phyloP scores from a whole-genome alignment of 176 grass and related monocot species.

The Secale cereale region DNA sequence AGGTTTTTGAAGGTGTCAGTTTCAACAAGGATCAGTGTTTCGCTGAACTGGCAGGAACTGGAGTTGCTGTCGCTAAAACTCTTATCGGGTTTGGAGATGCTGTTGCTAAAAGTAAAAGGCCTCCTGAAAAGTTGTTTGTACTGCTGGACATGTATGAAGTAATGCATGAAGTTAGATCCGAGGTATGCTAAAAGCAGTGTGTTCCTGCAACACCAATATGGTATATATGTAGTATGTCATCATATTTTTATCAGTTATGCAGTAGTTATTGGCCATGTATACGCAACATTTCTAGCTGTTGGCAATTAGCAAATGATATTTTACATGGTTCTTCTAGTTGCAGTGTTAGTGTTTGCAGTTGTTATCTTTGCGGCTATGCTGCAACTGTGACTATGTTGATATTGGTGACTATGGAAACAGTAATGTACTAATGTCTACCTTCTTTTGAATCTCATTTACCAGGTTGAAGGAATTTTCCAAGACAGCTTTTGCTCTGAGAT shows the following conservation, averaged over 20 bases:
- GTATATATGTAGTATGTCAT: not conserved
- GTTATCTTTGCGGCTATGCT: not conserved
- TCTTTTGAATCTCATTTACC: conserved; percentile 18
- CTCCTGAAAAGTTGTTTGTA: conserved; percentile 91
- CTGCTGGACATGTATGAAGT: conserved; percentile 98
- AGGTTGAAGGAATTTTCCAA: conserved; percentile 85
- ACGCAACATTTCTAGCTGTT: not conserved
- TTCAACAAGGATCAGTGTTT: conserved; percentile 81
- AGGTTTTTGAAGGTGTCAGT: conserved; percentile 73
- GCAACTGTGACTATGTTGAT: not conserved
- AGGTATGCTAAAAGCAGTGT: conserved; percentile 46
- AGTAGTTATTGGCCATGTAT: not conserved
- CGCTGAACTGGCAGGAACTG: conserved; percentile 63
- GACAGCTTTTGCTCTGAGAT: conserved; percentile 59
- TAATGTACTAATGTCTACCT: conserved; percentile 11
- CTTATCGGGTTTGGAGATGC: conserved; percentile 95
- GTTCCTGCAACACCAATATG: not conserved
- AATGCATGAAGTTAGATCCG: conserved; percentile 76
- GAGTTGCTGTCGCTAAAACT: conserved; percentile 49
- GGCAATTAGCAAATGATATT: not conserved
- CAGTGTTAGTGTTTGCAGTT: not conserved
- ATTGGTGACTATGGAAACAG: not conserved
- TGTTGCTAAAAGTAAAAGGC: conserved; percentile 93
- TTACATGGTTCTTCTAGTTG: conserved; percentile 18
- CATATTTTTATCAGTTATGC: not conserved